These are phyloP conservation scores for Lentinula boryana DNA, from an alignment of 768 basidiomycete species.

Conservation along the genomic window DNA sequence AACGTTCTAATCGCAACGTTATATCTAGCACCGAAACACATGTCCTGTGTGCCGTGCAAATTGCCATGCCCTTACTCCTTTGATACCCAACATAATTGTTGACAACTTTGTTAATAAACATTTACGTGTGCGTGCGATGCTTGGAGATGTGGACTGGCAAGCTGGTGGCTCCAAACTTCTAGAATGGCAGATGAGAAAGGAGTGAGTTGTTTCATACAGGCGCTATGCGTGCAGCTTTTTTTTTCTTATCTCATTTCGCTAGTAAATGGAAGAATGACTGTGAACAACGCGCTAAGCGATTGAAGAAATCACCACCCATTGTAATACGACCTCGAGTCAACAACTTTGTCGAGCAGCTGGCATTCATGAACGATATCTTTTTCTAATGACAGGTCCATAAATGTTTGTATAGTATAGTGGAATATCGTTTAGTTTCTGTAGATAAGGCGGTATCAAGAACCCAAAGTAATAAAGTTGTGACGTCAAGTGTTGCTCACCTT, in stretches of 20 bases:
- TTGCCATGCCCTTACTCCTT: conserved; percentile 32
- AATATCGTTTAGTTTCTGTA: not conserved
- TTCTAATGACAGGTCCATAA: not conserved
- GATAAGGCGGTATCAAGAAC: not conserved
- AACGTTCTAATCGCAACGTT: not conserved
- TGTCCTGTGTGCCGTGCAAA: conserved; percentile 59
- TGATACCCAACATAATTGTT: conserved; percentile 61
- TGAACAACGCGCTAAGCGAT: not conserved
- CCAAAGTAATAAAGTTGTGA: not conserved
- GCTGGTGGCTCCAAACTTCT: conserved; percentile 35
- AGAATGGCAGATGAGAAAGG: conserved; percentile 51
- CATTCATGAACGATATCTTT: not conserved
- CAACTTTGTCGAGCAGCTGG: not conserved
- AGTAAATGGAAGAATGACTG: conserved; percentile 6
- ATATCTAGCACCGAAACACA: conserved; percentile 23
- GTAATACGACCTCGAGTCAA: not conserved
- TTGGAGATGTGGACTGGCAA: conserved; percentile 47
- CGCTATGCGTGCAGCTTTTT: not conserved
- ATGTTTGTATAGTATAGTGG: not conserved
- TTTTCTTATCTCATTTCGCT: not conserved
- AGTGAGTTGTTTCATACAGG: conserved; percentile 31
- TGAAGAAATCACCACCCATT: not conserved
- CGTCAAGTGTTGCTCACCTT: not conserved
- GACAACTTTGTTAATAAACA: conserved; percentile 60
- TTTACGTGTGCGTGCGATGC: conserved; percentile 35